These are phyloP conservation scores for Ammopiptanthus mongolicus DNA, from an alignment of 306 rosid genomes.

Conservation along the genomic window DNA sequence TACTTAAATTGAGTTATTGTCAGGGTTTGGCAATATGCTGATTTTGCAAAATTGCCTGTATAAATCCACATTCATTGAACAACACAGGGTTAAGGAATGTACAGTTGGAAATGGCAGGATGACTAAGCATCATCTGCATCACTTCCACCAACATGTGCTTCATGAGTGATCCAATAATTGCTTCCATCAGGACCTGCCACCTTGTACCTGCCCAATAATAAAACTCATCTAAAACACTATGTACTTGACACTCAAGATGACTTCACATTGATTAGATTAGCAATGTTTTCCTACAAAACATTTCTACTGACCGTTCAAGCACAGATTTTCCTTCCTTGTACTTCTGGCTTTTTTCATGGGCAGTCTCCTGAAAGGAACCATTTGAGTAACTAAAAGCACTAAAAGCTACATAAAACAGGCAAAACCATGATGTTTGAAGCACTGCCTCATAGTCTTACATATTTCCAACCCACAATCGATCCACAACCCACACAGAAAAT, in stretches of 20 bases:
- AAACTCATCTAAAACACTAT: constrained; percentile 34
- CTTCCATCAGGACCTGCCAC: constrained; percentile 77
- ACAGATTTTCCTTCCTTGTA: constrained; percentile 75
- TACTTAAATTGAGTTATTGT: constrained; percentile 27
- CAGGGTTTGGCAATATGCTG: constrained; percentile 25
- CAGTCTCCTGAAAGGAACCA: constrained; percentile 52
- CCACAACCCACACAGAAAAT: constrained; percentile 91
- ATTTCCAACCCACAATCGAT: constrained; percentile 89
- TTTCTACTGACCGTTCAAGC: constrained; percentile 62
- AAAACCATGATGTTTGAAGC: constrained; percentile 22
- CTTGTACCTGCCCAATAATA: constrained; percentile 55
- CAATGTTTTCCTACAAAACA: constrained; percentile 26
- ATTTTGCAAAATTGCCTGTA: constrained; percentile 26
- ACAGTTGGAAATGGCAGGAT: constrained; percentile 36
- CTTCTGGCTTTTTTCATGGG: constrained; percentile 53
- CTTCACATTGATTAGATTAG: constrained; percentile 7
- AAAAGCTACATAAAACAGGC: neutral
- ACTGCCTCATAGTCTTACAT: constrained; percentile 59
- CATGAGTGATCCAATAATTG: constrained; percentile 64
- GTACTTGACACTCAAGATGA: neutral
- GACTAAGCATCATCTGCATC: constrained; percentile 77
- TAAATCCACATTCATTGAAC: constrained; percentile 35
- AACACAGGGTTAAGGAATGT: constrained; percentile 42
- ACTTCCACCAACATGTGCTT: constrained; percentile 68
- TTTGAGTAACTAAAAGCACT: constrained; percentile 26